Conservation (phyloP, 768 basidiomycete genomes). For the Floccularia luteovirens region DNA sequence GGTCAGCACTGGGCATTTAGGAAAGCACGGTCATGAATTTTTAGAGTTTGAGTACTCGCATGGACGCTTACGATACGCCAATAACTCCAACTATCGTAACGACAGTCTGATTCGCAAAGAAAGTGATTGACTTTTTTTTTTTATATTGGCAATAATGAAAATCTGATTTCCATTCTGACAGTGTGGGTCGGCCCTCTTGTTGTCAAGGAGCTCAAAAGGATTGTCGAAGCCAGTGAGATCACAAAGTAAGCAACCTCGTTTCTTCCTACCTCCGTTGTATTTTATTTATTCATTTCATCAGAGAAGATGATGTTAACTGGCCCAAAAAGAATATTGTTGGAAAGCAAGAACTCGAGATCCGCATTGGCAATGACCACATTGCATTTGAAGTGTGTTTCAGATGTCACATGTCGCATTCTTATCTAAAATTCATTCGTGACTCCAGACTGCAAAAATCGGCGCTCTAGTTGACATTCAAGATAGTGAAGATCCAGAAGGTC, state of each 20-base stretch:
- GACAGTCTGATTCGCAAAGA: constrained; percentile 98
- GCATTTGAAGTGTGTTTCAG: constrained; percentile 84
- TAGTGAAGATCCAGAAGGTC: constrained; percentile 94
- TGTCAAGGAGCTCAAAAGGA: constrained; percentile 89
- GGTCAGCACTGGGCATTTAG: constrained; percentile 91
- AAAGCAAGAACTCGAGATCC: constrained; percentile 95
- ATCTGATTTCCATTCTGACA: constrained; percentile 20
- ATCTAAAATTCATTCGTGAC: background rate
- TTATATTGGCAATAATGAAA: background rate
- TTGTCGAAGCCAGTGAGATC: constrained; percentile 90
- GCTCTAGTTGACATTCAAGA: constrained; percentile 95
- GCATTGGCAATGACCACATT: constrained; percentile 91
- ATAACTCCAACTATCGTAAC: constrained; percentile 99
- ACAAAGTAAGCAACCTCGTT: constrained; percentile 58
- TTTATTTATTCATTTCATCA: constrained; percentile 20
- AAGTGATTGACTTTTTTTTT: constrained; percentile 47
- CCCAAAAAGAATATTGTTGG: constrained; percentile 99
- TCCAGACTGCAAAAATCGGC: constrained; percentile 95
- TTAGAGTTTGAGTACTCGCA: constrained; percentile 98
- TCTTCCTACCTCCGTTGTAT: background rate
- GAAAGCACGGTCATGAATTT: constrained; percentile 96
- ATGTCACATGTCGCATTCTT: background rate
- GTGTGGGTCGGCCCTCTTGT: constrained; percentile 95
- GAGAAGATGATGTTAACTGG: constrained; percentile 98
- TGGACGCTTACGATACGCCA: constrained; percentile 94